These are phyloP conservation scores for Notholithocarpus densiflorus DNA, from an alignment of 306 rosid genomes.

Conservation along the genomic window DNA sequence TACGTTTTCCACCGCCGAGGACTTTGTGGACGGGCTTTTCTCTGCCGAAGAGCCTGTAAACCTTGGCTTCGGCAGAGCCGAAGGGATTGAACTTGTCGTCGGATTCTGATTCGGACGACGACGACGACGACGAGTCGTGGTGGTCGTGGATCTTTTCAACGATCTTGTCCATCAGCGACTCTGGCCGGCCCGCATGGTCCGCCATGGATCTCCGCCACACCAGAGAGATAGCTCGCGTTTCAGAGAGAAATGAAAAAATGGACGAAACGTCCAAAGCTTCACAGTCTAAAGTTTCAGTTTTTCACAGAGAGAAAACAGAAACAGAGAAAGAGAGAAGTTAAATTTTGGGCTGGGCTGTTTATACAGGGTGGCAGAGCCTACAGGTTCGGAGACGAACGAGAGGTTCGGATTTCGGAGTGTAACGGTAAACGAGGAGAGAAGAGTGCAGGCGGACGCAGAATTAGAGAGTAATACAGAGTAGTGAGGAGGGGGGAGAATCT, in stretches of 20 bases:
- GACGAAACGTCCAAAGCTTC: too few species aligned
- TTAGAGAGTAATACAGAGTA: too few species aligned
- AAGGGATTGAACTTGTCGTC: constrained; percentile 19
- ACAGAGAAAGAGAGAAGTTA: constrained; percentile 5
- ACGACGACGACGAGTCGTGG: constrained; percentile 29
- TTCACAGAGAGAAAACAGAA: background rate
- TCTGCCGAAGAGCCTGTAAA: constrained; percentile 71
- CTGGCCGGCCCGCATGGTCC: constrained; percentile 24
- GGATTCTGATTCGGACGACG: constrained; percentile 33
- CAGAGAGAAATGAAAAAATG: background rate
- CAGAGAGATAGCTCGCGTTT: background rate
- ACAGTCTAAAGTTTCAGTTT: too few species aligned
- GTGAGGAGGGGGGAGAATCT: background rate
- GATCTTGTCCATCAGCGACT: constrained; percentile 43
- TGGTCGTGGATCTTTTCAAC: constrained; percentile 43
- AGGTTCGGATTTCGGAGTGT: background rate
- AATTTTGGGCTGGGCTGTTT: constrained; percentile 26
- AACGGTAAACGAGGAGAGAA: constrained; percentile 27
- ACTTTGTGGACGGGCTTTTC: constrained; percentile 76
- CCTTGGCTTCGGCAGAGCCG: constrained; percentile 29
- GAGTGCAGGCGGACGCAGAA: background rate
- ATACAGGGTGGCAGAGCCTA: constrained; percentile 8
- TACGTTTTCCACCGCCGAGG: constrained; percentile 83
- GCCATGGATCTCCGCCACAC: constrained; percentile 38
- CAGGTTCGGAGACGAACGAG: constrained; percentile 8